Evolutionary conservation across 2,329 filamentous ascomycete genomes (phyloP).

Genomic region (Metarhizium album): DNA sequence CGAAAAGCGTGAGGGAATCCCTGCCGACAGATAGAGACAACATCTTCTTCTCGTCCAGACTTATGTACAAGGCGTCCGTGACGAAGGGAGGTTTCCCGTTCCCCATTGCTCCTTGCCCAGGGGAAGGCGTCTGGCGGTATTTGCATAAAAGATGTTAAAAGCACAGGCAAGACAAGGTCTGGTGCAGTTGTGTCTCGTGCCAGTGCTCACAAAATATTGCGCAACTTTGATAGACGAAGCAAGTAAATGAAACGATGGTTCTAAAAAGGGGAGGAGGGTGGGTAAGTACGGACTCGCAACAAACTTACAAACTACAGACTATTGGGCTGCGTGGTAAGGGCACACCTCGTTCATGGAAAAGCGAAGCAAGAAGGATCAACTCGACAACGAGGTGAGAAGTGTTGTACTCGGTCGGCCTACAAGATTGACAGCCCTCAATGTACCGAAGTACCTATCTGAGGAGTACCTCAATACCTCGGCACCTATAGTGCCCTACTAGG

Average conservation of each 20-base stretch:
- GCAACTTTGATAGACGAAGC: background rate
- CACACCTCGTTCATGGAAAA: background rate
- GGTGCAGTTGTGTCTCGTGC: background rate
- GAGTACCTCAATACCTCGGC: no score
- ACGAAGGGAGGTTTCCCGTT: slow-evolving; percentile 2
- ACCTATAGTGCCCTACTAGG: no score
- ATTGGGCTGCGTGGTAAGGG: background rate
- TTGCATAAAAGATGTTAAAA: background rate
- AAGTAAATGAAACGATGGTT: background rate
- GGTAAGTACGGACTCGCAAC: background rate
- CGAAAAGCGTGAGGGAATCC: slow-evolving; percentile 21
- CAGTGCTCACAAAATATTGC: background rate
- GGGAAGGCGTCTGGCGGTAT: background rate
- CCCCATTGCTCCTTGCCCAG: slow-evolving; percentile 8
- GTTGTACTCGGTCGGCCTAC: no score
- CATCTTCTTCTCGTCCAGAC: slow-evolving; percentile 20
- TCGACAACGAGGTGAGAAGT: no score
- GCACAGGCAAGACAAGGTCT: background rate
- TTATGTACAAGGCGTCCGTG: slow-evolving; percentile 12
- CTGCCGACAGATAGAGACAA: slow-evolving; percentile 18
- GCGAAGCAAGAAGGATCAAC: background rate
- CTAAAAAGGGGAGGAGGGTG: background rate
- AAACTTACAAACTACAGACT: background rate
- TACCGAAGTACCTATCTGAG: no score
- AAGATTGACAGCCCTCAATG: no score